phyloP scores from a whole-genome alignment of 2,329 filamentous ascomycete species.

The Raffaelea albimanens region DNA sequence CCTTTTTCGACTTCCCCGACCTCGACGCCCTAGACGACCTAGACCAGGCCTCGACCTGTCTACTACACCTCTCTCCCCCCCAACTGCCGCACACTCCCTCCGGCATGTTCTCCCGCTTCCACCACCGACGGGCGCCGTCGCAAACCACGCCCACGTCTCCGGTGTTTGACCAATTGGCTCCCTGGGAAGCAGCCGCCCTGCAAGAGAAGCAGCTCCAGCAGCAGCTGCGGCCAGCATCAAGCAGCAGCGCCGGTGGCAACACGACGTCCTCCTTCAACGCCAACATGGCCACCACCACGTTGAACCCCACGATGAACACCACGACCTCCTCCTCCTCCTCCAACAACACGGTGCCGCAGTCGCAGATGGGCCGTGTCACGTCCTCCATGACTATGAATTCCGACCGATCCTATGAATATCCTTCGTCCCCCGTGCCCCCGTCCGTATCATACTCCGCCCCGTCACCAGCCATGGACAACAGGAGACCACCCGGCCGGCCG shows the following conservation, averaged over 20 bases:
- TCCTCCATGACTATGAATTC: background rate
- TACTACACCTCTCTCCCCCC: background rate
- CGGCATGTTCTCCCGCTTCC: constrained; percentile 38
- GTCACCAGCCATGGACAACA: constrained; percentile 4
- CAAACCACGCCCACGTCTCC: constrained; percentile 47
- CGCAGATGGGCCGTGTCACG: constrained; percentile 37
- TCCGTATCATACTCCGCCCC: constrained; percentile 11
- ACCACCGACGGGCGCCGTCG: constrained; percentile 47
- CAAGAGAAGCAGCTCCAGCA: constrained; percentile 30
- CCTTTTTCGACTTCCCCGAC: too few species aligned
- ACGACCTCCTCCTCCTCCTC: constrained; percentile 18
- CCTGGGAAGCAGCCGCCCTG: constrained; percentile 29
- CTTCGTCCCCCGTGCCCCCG: constrained; percentile 20
- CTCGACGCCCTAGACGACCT: too few species aligned
- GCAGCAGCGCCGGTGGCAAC: constrained; percentile 3
- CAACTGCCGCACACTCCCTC: background rate
- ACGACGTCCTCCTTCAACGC: background rate
- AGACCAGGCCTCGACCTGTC: background rate
- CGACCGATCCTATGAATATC: constrained; percentile 22
- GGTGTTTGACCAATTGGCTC: constrained; percentile 31
- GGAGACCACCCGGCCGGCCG: background rate
- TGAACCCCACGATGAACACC: background rate
- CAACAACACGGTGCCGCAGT: constrained; percentile 37
- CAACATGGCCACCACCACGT: background rate
- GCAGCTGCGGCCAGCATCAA: constrained; percentile 4